These are phyloP conservation scores for Rhizopogon salebrosus DNA, from an alignment of 768 basidiomycete genomes.

Conservation along the genomic window DNA sequence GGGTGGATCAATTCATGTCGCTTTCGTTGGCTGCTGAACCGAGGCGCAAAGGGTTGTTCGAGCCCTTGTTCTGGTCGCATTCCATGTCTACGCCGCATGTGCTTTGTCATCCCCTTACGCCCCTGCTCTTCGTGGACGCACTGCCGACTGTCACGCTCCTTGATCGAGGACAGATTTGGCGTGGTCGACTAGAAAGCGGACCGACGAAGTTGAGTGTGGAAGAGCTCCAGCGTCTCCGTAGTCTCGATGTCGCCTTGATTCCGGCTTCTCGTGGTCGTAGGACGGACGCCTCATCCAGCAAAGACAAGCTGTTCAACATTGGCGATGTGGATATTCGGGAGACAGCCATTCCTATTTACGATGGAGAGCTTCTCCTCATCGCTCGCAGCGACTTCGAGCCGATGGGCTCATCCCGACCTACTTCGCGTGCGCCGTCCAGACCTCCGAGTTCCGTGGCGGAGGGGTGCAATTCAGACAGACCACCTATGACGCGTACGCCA, in stretches of 20 bases:
- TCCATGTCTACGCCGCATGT: conserved; percentile 29
- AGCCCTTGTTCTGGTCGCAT: conserved; percentile 71
- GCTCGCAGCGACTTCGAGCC: conserved; percentile 52
- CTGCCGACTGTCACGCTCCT: conserved; percentile 63
- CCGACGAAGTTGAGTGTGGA: conserved; percentile 40
- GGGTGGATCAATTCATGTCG: conserved; percentile 74
- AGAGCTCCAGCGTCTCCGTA: conserved; percentile 56
- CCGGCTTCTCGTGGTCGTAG: conserved; percentile 9
- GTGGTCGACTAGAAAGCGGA: conserved; percentile 67
- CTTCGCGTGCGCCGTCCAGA: conserved; percentile 62
- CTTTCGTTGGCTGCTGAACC: conserved; percentile 74
- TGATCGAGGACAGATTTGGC: conserved; percentile 58
- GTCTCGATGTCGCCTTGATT: conserved; percentile 42
- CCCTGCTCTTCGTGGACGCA: conserved; percentile 73
- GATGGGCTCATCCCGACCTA: conserved; percentile 43
- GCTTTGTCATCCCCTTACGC: conserved; percentile 46
- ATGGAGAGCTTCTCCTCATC: conserved; percentile 68
- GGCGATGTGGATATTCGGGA: conserved; percentile 50
- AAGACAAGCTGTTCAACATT: conserved; percentile 27
- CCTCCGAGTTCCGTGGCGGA: conserved; percentile 62
- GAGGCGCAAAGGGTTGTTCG: conserved; percentile 66
- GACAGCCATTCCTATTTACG: conserved; percentile 67
- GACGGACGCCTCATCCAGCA: conserved; percentile 12
- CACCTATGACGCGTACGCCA: conserved; percentile 50
- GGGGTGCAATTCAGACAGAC: conserved; percentile 30